phyloP scores from a whole-genome alignment of 225 moss, liverwort and hornwort species.

The Climacium dendroides region DNA sequence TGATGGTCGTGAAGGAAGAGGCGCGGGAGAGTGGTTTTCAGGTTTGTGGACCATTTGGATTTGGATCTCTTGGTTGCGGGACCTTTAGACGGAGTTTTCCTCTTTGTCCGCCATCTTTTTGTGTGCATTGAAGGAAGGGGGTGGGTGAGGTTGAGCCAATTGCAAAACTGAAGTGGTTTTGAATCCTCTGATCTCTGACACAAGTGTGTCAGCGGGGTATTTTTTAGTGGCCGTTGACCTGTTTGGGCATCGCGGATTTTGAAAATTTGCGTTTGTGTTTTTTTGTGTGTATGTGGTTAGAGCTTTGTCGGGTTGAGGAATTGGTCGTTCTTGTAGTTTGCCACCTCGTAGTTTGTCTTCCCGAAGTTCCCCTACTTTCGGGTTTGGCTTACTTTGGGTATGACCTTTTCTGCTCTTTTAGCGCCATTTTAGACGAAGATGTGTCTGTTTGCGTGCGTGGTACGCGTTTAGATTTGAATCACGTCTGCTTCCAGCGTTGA shows the following conservation, averaged over 20 bases:
- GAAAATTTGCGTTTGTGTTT: not conserved
- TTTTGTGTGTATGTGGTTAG: not conserved
- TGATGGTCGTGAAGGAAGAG: not conserved
- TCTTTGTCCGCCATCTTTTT: not conserved
- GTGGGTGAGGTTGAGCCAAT: not conserved
- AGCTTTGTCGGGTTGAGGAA: not conserved
- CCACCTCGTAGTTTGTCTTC: not conserved
- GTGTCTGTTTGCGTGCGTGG: not conserved
- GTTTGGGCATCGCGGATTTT: not conserved
- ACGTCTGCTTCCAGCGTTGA: not conserved
- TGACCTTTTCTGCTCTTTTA: not conserved
- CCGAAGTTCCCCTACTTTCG: not conserved
- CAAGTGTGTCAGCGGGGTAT: not conserved
- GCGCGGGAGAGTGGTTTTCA: not conserved
- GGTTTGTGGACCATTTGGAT: not conserved
- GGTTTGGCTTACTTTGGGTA: not conserved
- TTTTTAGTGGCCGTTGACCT: constrained; percentile 13
- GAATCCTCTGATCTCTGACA: not conserved
- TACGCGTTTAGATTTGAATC: not conserved
- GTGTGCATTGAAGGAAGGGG: not conserved
- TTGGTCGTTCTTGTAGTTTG: not conserved
- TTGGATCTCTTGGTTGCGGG: not conserved
- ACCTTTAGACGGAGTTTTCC: not conserved
- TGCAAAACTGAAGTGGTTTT: not conserved
- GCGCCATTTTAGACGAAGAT: not conserved